Conservation (phyloP, 352 stramenopile genomes). For the Peronosclerospora sorghi region DNA sequence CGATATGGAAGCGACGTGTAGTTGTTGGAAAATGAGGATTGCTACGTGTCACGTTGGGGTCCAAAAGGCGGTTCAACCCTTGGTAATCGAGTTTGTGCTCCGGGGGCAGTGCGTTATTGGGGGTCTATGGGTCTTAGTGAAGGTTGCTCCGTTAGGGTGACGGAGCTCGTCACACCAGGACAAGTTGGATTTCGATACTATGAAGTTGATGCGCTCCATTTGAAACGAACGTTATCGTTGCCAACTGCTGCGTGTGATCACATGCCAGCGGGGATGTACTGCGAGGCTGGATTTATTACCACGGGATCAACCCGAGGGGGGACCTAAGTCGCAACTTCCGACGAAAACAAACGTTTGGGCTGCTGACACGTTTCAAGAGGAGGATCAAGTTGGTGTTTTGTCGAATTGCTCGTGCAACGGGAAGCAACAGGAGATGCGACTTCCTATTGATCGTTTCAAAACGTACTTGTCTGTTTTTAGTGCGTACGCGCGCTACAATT, state of each 20-base stretch:
- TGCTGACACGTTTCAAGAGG: conserved; percentile 33
- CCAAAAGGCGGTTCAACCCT: conserved; percentile 34
- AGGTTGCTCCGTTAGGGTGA: conserved; percentile 42
- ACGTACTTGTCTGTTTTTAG: conserved; percentile 51
- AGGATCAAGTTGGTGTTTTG: conserved; percentile 45
- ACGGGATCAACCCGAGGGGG: conserved; percentile 53
- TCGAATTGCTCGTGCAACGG: conserved; percentile 47
- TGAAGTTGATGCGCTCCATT: conserved; percentile 29
- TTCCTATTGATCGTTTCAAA: conserved; percentile 27
- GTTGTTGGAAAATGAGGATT: conserved; percentile 14
- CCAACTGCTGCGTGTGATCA: conserved; percentile 45
- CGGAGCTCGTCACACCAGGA: conserved; percentile 22
- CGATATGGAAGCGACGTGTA: conserved; percentile 37
- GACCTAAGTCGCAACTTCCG: conserved; percentile 35
- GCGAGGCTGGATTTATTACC: conserved; percentile 51
- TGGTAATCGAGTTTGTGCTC: conserved; percentile 30
- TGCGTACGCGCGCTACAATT: conserved; percentile 38
- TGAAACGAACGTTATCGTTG: conserved; percentile 33
- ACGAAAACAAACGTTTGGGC: conserved; percentile 30
- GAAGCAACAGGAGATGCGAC: conserved; percentile 23
- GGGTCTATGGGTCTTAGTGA: conserved; percentile 49
- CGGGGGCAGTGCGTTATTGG: conserved; percentile 48
- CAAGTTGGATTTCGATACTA: conserved; percentile 29
- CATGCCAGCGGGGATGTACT: conserved; percentile 70
- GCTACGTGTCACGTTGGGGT: conserved; percentile 33